Evolutionary conservation across 306 rosid species (phyloP).

Genomic region (Castanopsis chinensis): DNA sequence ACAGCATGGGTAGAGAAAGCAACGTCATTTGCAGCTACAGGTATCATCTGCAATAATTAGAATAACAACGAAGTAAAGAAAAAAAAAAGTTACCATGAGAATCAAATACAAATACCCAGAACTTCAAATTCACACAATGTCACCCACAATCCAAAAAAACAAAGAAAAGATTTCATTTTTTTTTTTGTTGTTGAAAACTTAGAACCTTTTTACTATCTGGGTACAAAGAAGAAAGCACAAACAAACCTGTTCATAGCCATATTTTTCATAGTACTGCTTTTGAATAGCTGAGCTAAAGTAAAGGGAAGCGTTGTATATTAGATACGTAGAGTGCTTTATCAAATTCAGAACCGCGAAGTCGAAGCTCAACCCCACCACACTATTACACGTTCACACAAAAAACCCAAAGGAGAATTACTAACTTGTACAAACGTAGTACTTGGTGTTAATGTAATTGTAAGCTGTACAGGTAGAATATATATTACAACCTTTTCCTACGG

Average conservation of each 20-base stretch:
- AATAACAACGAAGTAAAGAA: not conserved
- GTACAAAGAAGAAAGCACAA: not conserved
- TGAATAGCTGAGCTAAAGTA: constrained; percentile 63
- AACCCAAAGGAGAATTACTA: not conserved
- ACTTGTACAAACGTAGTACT: not conserved
- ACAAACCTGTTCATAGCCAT: constrained; percentile 58
- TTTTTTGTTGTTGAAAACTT: no score
- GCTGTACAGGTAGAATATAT: not conserved
- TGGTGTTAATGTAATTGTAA: not conserved
- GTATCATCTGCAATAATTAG: constrained; percentile 59
- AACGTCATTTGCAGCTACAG: constrained; percentile 81
- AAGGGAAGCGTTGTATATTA: constrained; percentile 64
- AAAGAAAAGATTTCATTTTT: not conserved
- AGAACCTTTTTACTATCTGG: no score
- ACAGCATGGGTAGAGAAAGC: constrained; percentile 69
- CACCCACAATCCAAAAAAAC: not conserved
- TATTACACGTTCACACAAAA: not conserved
- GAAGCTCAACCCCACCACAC: constrained; percentile 79
- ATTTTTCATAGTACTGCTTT: constrained; percentile 55
- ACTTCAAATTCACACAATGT: not conserved
- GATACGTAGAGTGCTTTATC: constrained; percentile 65
- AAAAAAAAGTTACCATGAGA: not conserved
- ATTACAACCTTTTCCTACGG: constrained; percentile 51
- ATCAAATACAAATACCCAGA: not conserved
- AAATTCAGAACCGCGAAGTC: constrained; percentile 63